phyloP scores from a whole-genome alignment of 805 yeast species.

The Candida michaelii region DNA sequence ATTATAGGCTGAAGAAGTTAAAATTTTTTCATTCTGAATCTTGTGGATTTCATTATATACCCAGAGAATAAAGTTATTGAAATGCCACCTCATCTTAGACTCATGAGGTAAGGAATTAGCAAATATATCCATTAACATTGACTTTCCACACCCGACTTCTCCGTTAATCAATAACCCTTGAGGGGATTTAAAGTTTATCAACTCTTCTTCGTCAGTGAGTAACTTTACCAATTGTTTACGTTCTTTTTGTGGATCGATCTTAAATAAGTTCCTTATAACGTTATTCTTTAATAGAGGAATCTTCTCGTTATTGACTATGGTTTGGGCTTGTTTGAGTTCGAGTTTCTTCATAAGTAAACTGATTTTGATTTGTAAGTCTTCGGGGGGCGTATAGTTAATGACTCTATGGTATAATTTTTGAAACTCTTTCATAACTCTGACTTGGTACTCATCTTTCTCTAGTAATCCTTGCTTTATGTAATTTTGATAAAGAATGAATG shows the following conservation, averaged over 20 bases:
- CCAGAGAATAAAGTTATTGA: slow-evolving; percentile 68
- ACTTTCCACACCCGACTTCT: slow-evolving; percentile 74
- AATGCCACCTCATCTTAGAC: slow-evolving; percentile 70
- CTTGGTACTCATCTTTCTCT: slow-evolving; percentile 55
- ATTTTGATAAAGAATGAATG: slow-evolving; percentile 54
- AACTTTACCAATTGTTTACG: slow-evolving; percentile 46
- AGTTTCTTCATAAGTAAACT: slow-evolving; percentile 37
- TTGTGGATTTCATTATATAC: slow-evolving; percentile 61
- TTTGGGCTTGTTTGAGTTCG: slow-evolving; percentile 33
- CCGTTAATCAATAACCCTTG: slow-evolving; percentile 65
- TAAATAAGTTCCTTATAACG: slow-evolving; percentile 23
- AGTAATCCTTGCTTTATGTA: slow-evolving; percentile 52
- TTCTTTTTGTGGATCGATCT: slow-evolving; percentile 29
- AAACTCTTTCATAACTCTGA: slow-evolving; percentile 61
- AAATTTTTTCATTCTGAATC: slow-evolving; percentile 46
- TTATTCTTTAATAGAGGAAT: slow-evolving; percentile 9
- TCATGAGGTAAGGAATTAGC: slow-evolving; percentile 63
- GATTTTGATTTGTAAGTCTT: slow-evolving; percentile 44
- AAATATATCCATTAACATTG: slow-evolving; percentile 71
- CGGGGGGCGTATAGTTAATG: slow-evolving; percentile 58
- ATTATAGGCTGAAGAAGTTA: slow-evolving; percentile 26
- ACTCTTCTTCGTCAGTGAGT: slow-evolving; percentile 61
- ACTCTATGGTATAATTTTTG: slow-evolving; percentile 60
- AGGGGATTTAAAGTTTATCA: slow-evolving; percentile 54
- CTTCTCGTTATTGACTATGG: slow-evolving; percentile 10